Conservation (phyloP, 306 rosid genomes). For the Vigna trinervia region DNA sequence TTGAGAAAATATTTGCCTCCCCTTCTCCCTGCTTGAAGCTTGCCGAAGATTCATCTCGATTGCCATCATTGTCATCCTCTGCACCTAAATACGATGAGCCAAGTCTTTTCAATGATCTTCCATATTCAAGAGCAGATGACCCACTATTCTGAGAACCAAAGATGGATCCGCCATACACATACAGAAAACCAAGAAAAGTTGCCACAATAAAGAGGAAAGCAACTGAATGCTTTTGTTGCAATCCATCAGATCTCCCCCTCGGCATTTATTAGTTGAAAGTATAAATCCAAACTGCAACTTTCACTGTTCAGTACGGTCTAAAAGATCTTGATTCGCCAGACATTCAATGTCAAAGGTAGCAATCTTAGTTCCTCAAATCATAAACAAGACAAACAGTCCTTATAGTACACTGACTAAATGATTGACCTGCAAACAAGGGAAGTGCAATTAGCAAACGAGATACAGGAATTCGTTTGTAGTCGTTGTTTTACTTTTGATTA, state of each 20-base stretch:
- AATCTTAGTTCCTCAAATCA: conserved; percentile 12
- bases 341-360: conserved; percentile 35
- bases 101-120: conserved; percentile 78
- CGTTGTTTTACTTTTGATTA: conserved; percentile 14
- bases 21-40: conserved; percentile 62
- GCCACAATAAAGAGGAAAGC: conserved; percentile 62
- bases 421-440: conserved; percentile 53
- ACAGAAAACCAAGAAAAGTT: conserved; percentile 76
- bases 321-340: conserved; percentile 46
- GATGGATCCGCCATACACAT: conserved; percentile 84
- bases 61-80: conserved; percentile 70
- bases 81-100: conserved; percentile 82
- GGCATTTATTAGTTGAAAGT: conserved; percentile 56
- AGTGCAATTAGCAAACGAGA: conserved; percentile 38
- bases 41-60: conserved; percentile 73
- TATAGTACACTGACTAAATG: conserved; percentile 15
- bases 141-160: conserved; percentile 72
- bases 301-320: conserved; percentile 34
- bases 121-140: conserved; percentile 80
- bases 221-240: conserved; percentile 77
- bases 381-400: conserved; percentile 39
- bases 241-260: conserved; percentile 88
- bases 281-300: conserved; percentile 42
- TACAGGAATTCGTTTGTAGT: neutral
- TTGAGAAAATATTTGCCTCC: conserved; percentile 58